Conservation (phyloP, 164 flowering plant genomes). For the Euptelea pleiosperma region DNA sequence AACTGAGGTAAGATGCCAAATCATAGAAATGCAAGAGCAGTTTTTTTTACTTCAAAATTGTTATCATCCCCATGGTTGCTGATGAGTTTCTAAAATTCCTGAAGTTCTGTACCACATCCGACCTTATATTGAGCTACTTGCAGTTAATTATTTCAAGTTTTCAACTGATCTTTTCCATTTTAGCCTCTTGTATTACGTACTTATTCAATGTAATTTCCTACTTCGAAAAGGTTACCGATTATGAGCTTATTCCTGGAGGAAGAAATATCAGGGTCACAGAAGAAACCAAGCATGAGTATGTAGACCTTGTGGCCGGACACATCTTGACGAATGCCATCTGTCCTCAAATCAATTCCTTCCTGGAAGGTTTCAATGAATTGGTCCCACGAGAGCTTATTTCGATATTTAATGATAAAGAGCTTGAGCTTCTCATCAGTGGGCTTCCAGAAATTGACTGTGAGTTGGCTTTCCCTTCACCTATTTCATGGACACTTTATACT, state of each 20-base stretch:
- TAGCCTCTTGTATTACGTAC: too few relatives aligned
- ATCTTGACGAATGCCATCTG: slow-evolving; percentile 89
- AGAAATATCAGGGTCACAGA: slow-evolving; percentile 88
- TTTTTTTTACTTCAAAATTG: neutral
- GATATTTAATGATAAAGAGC: slow-evolving; percentile 92
- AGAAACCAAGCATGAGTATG: slow-evolving; percentile 95
- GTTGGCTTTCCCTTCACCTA: slow-evolving; percentile 25
- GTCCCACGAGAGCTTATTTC: slow-evolving; percentile 83
- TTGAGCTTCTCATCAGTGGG: slow-evolving; percentile 92
- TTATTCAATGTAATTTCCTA: neutral
- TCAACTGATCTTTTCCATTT: neutral
- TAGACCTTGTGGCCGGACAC: slow-evolving; percentile 92
- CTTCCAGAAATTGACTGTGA: slow-evolving; percentile 97
- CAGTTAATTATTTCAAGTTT: neutral
- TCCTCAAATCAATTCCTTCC: slow-evolving; percentile 83
- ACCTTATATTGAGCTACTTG: neutral
- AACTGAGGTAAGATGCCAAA: slow-evolving; percentile 56
- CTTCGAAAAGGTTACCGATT: slow-evolving; percentile 68
- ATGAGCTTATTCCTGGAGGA: slow-evolving; percentile 95
- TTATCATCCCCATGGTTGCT: too few relatives aligned
- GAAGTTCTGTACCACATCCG: neutral
- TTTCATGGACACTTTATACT: neutral
- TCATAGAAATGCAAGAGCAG: neutral
- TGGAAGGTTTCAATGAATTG: slow-evolving; percentile 87
- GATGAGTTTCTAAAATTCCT: neutral